Base-by-base conservation (phyloP, 768 basidiomycete species). In the Agaricus blazei region DNA sequence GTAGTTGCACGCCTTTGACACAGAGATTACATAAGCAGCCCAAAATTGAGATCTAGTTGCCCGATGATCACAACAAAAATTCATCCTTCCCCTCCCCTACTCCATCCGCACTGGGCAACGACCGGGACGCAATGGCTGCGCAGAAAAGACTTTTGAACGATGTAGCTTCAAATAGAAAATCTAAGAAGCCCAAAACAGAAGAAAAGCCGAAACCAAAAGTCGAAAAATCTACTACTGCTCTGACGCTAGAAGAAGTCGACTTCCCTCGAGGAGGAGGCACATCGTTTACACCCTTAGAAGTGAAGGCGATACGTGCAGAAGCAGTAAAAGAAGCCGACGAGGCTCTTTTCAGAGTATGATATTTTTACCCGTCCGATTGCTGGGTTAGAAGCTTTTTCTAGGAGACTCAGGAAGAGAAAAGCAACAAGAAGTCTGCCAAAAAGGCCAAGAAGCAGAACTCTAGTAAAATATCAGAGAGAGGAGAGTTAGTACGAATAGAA, bases 191-290 rank as follows among this genome's bases (percentile, higher is more conserved):
- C 51, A 88, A 84, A 69, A 70, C 76, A 3, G 66, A 71, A 47
- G 65, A 57, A 31, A 52, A 48, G 19, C 27, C 44, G 26, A 40
- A 36, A 27, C 27, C 65, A 43, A 59, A 58, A 61, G 59, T 49
- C 43, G 62, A 59, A 49, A 60, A 65, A 42, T 41, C 62, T 9
- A 48, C 62, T 9, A 48, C 45, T 41, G 41, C 56, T 40, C 62
- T 54, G 67, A 69, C 74, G 36, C 58, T 76, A 9, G 84, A 93
- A 38, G 93, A 95, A 64, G 80, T 92, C 48, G 93, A 95, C 69
- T 99, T 98, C 70, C 95, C 95, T 55, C 85, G 96, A 62, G 97
- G 96, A 27, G 96, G 96, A 27, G 96, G 96, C 51, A 90, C 93
- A 1, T 80, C 75, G 31, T 80, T 96, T 62, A 97, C 95, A 19